Percentiles rank a stretch among this genome's conserved stretches.
These are phyloP conservation scores for Fraxinus baroniana DNA, from an alignment of 305 asterid species.

Conservation along the genomic window DNA sequence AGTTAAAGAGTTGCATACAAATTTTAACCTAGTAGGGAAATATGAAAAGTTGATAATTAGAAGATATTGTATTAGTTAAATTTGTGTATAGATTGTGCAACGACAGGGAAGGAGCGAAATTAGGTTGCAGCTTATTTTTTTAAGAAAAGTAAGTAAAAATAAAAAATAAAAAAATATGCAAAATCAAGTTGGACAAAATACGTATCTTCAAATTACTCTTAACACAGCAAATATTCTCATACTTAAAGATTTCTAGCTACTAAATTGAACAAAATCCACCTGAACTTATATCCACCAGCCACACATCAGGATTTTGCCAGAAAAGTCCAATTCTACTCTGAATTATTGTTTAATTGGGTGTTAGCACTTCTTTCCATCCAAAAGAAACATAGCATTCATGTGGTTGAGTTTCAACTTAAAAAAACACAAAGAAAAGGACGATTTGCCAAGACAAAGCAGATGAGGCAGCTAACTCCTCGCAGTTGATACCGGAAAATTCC, in stretches of 20 bases:
- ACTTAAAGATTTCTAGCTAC: background rate
- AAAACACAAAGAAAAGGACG: background rate
- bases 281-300: background rate
- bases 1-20: no score
- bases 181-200: background rate
- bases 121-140: background rate
- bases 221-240: background rate
- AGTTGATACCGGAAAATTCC: background rate
- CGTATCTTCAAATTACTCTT: background rate
- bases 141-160: no score
- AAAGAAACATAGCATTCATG: background rate
- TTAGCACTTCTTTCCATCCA: background rate
- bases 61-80: background rate
- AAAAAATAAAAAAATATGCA: no score
- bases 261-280: background rate
- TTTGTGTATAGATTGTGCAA: background rate
- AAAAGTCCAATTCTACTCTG: background rate
- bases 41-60: background rate
- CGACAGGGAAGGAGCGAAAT: background rate
- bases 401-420: background rate
- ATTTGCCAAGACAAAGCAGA: background rate
- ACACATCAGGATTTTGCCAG: background rate
- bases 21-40: no score
- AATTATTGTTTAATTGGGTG: background rate
- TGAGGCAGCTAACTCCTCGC: background rate